phyloP scores from a whole-genome alignment of 106 monocot genomes.

The Dendrobium officinale region DNA sequence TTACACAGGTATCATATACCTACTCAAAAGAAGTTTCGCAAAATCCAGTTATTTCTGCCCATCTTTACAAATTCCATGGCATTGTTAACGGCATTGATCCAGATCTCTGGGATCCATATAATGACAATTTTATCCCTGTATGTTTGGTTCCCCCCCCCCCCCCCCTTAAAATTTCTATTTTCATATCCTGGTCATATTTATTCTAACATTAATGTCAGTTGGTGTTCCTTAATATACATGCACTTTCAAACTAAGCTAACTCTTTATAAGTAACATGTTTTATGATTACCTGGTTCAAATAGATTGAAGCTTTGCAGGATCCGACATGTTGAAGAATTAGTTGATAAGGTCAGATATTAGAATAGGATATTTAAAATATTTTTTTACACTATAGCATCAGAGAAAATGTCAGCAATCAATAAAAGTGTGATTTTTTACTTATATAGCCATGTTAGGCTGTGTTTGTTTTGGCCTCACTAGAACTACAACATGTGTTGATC shows the following conservation, averaged over 20 bases:
- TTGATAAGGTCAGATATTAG: background rate
- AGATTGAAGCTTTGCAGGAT: background rate
- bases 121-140: constrained; percentile 88
- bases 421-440: background rate
- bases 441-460: background rate
- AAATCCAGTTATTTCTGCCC: constrained; percentile 65
- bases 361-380: background rate
- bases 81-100: constrained; percentile 96
- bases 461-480: background rate
- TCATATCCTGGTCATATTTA: background rate
- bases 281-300: background rate
- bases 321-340: background rate
- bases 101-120: constrained; percentile 96
- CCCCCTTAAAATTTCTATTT: background rate
- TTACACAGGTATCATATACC: constrained; percentile 67
- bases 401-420: background rate
- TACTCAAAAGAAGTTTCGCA: constrained; percentile 88
- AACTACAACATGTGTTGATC: background rate
- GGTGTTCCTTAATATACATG: background rate
- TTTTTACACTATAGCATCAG: background rate
- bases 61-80: constrained; percentile 83
- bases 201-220: background rate
- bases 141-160: constrained; percentile 3
- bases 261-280: background rate
- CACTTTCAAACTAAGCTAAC: background rate